A percentile compares a stretch with the other conserved stretches of the same genome.
phyloP scores from a whole-genome alignment of 2,329 filamentous ascomycete species.

The Rhynchosporium secalis region DNA sequence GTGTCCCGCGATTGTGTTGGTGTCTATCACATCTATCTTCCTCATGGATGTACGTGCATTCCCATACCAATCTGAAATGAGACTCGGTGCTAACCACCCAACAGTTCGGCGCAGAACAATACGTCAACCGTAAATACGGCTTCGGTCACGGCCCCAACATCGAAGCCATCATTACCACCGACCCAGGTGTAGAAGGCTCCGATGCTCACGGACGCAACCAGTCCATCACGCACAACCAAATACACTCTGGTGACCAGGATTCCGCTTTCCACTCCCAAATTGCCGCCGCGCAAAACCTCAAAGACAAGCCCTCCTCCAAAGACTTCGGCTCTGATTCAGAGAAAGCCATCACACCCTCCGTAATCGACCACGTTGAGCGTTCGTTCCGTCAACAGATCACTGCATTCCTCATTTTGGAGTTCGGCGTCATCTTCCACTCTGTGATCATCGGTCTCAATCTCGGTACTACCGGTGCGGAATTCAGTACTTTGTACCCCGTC shows the following conservation, averaged over 20 bases:
- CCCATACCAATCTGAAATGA: background rate
- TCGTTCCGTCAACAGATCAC: constrained; percentile 47
- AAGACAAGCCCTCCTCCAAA: constrained; percentile 27
- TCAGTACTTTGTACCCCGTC: constrained; percentile 58
- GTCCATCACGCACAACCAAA: constrained; percentile 40
- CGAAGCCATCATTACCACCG: constrained; percentile 34
- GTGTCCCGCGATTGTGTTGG: constrained; percentile 48
- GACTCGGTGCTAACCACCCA: background rate
- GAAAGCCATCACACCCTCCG: constrained; percentile 11
- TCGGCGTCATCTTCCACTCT: constrained; percentile 61
- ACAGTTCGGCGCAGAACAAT: constrained; percentile 54
- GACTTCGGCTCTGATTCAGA: constrained; percentile 26
- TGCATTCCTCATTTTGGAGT: constrained; percentile 45
- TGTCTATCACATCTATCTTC: constrained; percentile 56
- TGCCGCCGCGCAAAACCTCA: constrained; percentile 27
- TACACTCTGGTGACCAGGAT: constrained; percentile 47
- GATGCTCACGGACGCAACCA: background rate
- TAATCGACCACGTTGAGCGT: constrained; percentile 32
- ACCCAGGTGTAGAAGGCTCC: constrained; percentile 17
- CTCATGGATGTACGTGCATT: constrained; percentile 48
- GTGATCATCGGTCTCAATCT: constrained; percentile 64
- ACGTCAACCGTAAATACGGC: constrained; percentile 42
- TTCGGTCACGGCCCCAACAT: constrained; percentile 31
- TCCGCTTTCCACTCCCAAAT: constrained; percentile 25
- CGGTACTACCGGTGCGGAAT: constrained; percentile 58